Base-by-base conservation (phyloP, 2,329 filamentous ascomycete species). In the Ophiostoma quercus region DNA sequence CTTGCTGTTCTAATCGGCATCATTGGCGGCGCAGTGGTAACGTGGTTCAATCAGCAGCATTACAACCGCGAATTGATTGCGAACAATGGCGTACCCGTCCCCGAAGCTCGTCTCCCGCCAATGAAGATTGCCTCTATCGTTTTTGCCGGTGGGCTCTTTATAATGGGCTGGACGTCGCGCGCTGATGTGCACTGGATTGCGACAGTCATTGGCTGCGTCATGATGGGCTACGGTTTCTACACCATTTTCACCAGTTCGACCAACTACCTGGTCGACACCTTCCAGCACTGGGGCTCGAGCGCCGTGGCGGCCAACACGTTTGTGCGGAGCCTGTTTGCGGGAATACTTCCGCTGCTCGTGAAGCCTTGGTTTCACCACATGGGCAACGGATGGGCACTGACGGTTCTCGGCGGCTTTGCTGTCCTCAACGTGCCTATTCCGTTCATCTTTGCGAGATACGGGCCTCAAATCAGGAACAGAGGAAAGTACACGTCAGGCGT, bases 261-360 rank as follows among this genome's bases (percentile, higher is more conserved):
- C 43, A 86, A 84, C 74, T 86, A 86, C 69, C 78, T 86, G 9
- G 82, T 84, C 62, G 84, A 86, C 73, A 77, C 80, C 0, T 86
- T 85, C 70, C 82, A 85, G 43, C 78, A 82, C 71, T 85, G 88
- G 73, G 85, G 87, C 0, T 88, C 89, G 16, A 84, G 82, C 1
- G 88, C 87, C 1, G 83, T 90, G 6, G 88, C 89, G 0, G 87
- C 88, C 0, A 88, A 84, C 72, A 88, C 87, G 0, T 83, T 90
- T 5, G 77, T 87, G 3, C 79, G 88, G 1, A 82, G 80, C 0
- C 78, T 87, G 0, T 81, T 87, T 29, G 87, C 86, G 19, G 87
- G 85, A 0, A 79, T 86, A 2, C 79, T 89, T 0, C 88, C 88
- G 0, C 78, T 91, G 3, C 84, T 84, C 66, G 88, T 85, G 0